These are phyloP conservation scores for Lactarius sanguifluus DNA, from an alignment of 768 basidiomycete species.

Conservation along the genomic window DNA sequence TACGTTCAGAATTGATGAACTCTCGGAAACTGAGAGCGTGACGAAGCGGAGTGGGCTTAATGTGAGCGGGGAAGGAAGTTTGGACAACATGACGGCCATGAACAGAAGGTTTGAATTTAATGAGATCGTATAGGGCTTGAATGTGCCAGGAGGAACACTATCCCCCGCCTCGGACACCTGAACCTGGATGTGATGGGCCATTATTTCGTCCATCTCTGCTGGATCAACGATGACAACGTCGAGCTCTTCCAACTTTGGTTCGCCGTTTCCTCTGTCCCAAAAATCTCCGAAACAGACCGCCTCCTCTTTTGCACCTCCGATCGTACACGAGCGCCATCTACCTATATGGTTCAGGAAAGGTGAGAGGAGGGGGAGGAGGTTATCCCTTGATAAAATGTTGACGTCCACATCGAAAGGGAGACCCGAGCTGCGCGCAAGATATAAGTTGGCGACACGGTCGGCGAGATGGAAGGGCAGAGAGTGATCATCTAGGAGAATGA, in stretches of 20 bases:
- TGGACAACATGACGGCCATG: slow-evolving; percentile 51
- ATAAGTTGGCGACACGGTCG: slow-evolving; percentile 51
- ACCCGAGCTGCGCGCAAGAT: slow-evolving; percentile 53
- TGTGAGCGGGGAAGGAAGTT: slow-evolving; percentile 47
- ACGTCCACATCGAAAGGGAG: slow-evolving; percentile 58
- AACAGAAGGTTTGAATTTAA: slow-evolving; percentile 28
- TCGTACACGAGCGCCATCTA: slow-evolving; percentile 56
- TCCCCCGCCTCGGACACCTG: slow-evolving; percentile 7
- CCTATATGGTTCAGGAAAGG: slow-evolving; percentile 55
- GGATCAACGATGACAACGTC: slow-evolving; percentile 30
- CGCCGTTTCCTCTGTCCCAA: slow-evolving; percentile 25
- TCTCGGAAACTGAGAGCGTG: slow-evolving; percentile 57
- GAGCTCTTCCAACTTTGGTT: slow-evolving; percentile 31
- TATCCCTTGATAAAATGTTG: slow-evolving; percentile 47
- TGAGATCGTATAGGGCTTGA: slow-evolving; percentile 25
- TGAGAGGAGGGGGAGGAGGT: slow-evolving; percentile 61
- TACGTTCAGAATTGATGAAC: slow-evolving; percentile 40
- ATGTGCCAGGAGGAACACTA: slow-evolving; percentile 11
- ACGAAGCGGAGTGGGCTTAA: slow-evolving; percentile 56
- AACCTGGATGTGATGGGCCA: slow-evolving; percentile 12
- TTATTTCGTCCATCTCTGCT: slow-evolving; percentile 23
- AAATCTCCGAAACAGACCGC: slow-evolving; percentile 35
- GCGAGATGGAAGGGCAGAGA: slow-evolving; percentile 40
- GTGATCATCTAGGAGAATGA: slow-evolving; percentile 50
- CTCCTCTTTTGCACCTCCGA: slow-evolving; percentile 42